Evolutionary conservation across 805 yeast species (phyloP).

Genomic region (Metschnikowia colocasiae): DNA sequence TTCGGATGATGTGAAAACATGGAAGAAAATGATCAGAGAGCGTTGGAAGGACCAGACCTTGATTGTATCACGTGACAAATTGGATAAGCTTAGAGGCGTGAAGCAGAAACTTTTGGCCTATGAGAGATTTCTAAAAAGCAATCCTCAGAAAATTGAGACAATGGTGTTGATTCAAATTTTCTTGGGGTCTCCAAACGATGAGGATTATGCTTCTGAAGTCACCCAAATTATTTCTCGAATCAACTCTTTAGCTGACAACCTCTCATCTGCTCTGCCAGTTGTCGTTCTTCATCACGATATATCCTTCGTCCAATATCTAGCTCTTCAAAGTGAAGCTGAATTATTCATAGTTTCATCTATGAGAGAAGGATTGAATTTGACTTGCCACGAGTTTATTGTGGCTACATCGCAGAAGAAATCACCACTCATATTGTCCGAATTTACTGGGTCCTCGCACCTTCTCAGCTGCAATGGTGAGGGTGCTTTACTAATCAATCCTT

Average conservation of each 20-base stretch:
- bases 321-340: constrained; percentile 81
- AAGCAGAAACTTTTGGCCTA: constrained; percentile 85
- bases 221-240: constrained; percentile 79
- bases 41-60: constrained; percentile 72
- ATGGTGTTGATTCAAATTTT: constrained; percentile 84
- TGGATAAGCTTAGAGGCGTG: constrained; percentile 84
- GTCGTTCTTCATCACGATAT: constrained; percentile 85
- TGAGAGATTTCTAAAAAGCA: constrained; percentile 65
- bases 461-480: constrained; percentile 53
- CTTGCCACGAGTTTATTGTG: constrained; percentile 89
- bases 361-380: constrained; percentile 95
- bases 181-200: constrained; percentile 51
- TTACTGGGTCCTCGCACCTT: constrained; percentile 89
- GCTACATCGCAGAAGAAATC: constrained; percentile 70
- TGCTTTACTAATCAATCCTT: constrained; percentile 81
- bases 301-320: constrained; percentile 85
- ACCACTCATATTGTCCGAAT: constrained; percentile 84
- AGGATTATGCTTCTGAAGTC: constrained; percentile 68
- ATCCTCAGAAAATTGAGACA: constrained; percentile 66
- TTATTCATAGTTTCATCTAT: constrained; percentile 82
- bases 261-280: constrained; percentile 76
- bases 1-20: constrained; percentile 51
- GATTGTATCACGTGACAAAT: constrained; percentile 83
- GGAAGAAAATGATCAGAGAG: constrained; percentile 69
- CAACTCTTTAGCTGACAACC: constrained; percentile 68